Base-by-base conservation (phyloP, 257 asterid genomes). In the Oldenlandia corymbosa region DNA sequence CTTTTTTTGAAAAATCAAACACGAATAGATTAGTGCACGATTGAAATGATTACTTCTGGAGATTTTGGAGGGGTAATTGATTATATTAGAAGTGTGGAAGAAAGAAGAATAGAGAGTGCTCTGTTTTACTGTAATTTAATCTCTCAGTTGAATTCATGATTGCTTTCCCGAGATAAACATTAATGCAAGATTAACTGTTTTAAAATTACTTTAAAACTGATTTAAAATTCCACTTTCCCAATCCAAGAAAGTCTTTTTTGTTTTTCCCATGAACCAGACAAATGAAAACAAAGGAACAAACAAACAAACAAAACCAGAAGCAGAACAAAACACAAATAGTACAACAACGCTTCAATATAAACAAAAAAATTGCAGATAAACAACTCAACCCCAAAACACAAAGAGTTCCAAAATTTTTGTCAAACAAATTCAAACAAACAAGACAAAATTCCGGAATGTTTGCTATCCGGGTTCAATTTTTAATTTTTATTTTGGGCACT, bases 171-270 rank as follows among this genome's bases (percentile, higher is more conserved):
- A 80, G 81, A 76, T n/a, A 76, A 67, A 72, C 81, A 73, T 28
- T 65, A 62, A 54, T 68, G 69, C 36, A 24, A 62, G 52, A 59
- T 39, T 73, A 74, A 31, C 58, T 3, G 46, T 71, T 60, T 62
- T 30, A 61, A 43, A 37, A 31, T 24, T 31, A 56, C 20, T 21
- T 31, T 13, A 72, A 18, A 71, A 75, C 73, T 71, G 71, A 67
- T 42, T 37, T 53, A 43, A 36, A 45, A 51, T 65, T 68, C 60
- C 13, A 71, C 67, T 64, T 75, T 75, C 49, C 27, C 72, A 72
- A 74, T 63, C 77, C 83, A 78, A 81, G 81, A 83, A 78, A 64
- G 73, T 59, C 62, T 74, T 68, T 76, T 68, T 71, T n/a, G n/a
- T 54, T 71, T 74, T 82, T 43, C 79, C 80, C 76, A 70, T 48